Evolutionary conservation across 163 green algal species (phyloP), one percentile per base, ranked within the genome.

Genomic region (Coccomyxa subellipsoidea): DNA sequence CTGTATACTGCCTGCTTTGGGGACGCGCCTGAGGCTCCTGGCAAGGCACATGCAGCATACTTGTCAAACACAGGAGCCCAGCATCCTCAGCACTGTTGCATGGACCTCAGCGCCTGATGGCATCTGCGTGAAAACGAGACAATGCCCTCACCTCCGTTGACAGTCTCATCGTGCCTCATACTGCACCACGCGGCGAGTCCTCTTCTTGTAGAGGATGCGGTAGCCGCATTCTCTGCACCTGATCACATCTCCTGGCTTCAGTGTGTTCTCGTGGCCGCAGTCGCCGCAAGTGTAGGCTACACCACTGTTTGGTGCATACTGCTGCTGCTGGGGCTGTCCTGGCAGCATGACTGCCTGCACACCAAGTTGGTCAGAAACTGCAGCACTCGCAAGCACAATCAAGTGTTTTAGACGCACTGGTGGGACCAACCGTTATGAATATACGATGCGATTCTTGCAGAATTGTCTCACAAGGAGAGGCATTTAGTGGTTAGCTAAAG

Each of bases 151-250:
- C 2, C 7, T 35, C 8, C 32, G 66, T 7, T n/a, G n/a, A 73
- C 27, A 18, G 2, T n/a, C 66, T 92, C 87, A 98, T 80, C 95
- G 78, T 7, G 95, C 95, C 86, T 98, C 95, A 86, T 97, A 98
- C 83, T 98, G 95, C 66, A 98, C 95, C 0, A 98, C 89, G 35
- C 92, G 90, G 86, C 94, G 97, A 0, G 96, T 99, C 34, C 96
- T 88, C 90, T 99, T 99, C 89, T 99, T 99, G 90, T 99, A 99
- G 10, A 99, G 87, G 69, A 99, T 99, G 23, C 96, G 85, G 84
- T 98, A 98, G 53, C 96, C 96, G 82, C 96, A 99, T 59, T 98
- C 95, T 32, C 95, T 88, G 84, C 96, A 98, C 59, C 93, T 90
- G 39, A 99, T 98, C 47, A 97, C 92, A 79, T 99, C 96, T 0